Evolutionary conservation across 225 moss, liverwort and hornwort genomes (phyloP).

Genomic region (Sphagnum contortum): DNA sequence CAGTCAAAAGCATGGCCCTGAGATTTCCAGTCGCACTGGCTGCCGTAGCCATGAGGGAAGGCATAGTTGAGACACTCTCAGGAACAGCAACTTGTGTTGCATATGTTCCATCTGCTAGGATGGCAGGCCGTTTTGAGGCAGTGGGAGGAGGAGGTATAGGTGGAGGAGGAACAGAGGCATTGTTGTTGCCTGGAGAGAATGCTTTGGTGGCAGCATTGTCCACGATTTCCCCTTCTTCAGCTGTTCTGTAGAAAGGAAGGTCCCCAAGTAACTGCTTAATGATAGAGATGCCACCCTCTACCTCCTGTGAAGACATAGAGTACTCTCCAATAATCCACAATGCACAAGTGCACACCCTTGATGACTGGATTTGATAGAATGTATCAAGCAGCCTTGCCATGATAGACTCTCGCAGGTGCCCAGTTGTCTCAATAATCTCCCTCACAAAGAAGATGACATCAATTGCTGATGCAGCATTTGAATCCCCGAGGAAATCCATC

Average conservation of each 20-base stretch:
- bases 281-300: conserved; percentile 50
- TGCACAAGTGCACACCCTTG: conserved; percentile 92
- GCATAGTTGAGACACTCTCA: conserved; percentile 49
- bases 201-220: conserved; percentile 30
- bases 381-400: conserved; percentile 75
- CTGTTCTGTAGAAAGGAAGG: conserved; percentile 72
- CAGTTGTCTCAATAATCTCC: conserved; percentile 88
- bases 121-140: conserved; percentile 86
- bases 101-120: conserved; percentile 93
- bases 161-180: conserved; percentile 15
- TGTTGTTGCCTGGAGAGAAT: conserved; percentile 13
- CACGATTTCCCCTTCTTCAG: conserved; percentile 51
- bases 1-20: conserved; percentile 73
- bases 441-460: conserved; percentile 94
- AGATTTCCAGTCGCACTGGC: conserved; percentile 52
- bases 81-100: conserved; percentile 90
- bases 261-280: conserved; percentile 89
- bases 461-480: conserved; percentile 84
- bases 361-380: conserved; percentile 89
- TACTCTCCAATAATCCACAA: conserved; percentile 98
- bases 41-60: conserved; percentile 18
- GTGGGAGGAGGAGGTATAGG: conserved; percentile 51
- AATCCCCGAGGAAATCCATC: conserved; percentile 94
- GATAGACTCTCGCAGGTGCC: conserved; percentile 78
- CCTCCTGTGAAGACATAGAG: conserved; percentile 62